Evolutionary conservation across 495 filamentous ascomycete species (phyloP), one percentile per base, ranked within the genome.

Genomic region (Saxophila tyrrhenica): DNA sequence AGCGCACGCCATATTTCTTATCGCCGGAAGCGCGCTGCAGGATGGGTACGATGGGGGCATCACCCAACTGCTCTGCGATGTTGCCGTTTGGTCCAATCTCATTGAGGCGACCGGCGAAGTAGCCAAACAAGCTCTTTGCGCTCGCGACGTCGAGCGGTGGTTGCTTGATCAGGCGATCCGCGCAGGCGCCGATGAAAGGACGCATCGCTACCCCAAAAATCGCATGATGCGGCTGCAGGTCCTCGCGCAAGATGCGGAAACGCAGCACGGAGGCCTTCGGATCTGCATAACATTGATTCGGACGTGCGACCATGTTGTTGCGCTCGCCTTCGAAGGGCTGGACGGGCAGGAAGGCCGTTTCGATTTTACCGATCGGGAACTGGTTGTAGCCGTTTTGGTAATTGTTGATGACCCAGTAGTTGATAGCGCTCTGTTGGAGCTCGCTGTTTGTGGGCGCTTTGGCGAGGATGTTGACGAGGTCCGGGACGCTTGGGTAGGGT

Each of bases 201-300:
- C 97, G 86, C 20, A 76, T 63, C 23, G 74, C 75, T 2, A 98
- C 90, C 1, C 89, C 89, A 62, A 98, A 85, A 63, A 88, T 95
- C 43, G 70, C 63, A 7, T 86, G 83, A 72, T 97, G 84, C 16
- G 71, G 68, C 59, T 84, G 83, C 10, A 97, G 74, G 54, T 90
- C 84, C 48, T 66, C 73, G 43, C 76, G 74, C 29, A 98, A 70
- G 23, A 95, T 84, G 48, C 78, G 72, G 62, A 90, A 96, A 0
- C 85, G 86, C 48, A 97, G 75, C 21, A 94, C 73, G 1, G 81
- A 72, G 17, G 87, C 83, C 24, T 77, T 75, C 42, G 85, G 81
- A 58, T 96, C 87, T 0, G 83, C 86, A 65, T 85, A 97, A 64
- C 89, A 94, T 46, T 85, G 77, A 17, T 75, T 79, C 9, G 90